Evolutionary conservation across 768 basidiomycete species (phyloP).

Genomic region (Pulveroboletus sp.): DNA sequence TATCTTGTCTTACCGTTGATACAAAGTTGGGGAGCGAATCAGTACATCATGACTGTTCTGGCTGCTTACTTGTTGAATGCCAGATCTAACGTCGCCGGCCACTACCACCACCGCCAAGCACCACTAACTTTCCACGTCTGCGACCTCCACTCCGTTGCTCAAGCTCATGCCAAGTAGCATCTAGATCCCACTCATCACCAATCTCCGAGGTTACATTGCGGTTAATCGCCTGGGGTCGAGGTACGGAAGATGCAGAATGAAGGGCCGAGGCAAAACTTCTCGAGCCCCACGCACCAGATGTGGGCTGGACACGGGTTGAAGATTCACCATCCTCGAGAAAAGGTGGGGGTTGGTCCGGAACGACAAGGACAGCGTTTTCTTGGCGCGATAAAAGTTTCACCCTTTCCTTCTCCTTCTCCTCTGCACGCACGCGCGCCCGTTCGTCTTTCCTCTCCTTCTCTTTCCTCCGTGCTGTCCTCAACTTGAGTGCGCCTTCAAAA

Average conservation of each 20-base stretch:
- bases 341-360: conserved; percentile 6
- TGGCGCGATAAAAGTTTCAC: conserved; percentile 29
- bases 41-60: background rate
- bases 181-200: conserved; percentile 74
- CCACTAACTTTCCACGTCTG: conserved; percentile 64
- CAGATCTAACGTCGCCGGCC: conserved; percentile 42
- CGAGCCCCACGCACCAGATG: conserved; percentile 70
- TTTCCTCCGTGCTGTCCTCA: conserved; percentile 67
- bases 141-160: conserved; percentile 57
- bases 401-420: conserved; percentile 70
- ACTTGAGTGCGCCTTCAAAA: conserved; percentile 80
- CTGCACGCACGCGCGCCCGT: conserved; percentile 72
- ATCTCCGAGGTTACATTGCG: conserved; percentile 28
- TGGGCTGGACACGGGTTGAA: conserved; percentile 8
- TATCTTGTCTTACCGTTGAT: conserved; percentile 8
- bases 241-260: conserved; percentile 46
- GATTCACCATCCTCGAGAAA: conserved; percentile 14
- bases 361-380: conserved; percentile 10
- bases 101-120: conserved; percentile 64
- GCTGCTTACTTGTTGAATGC: background rate
- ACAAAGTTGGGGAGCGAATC: conserved; percentile 10
- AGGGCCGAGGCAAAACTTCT: conserved; percentile 82
- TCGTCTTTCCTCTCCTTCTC: conserved; percentile 89
- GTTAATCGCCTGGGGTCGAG: conserved; percentile 41
- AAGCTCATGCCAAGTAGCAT: conserved; percentile 78